phyloP scores from a whole-genome alignment of 805 yeast species.

The Candida mattraensis region DNA sequence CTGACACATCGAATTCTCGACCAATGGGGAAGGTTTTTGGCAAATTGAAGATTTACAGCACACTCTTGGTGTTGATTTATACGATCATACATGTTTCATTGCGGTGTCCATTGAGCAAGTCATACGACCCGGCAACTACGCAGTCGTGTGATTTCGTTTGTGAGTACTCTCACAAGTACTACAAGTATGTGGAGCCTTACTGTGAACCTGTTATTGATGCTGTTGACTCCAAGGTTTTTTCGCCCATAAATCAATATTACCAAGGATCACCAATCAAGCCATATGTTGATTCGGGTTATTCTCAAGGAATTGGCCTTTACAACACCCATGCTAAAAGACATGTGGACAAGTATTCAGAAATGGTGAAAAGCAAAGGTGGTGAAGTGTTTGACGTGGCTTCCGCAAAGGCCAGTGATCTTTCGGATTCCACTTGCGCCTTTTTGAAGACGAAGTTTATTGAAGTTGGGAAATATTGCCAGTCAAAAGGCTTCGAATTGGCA shows the following conservation, averaged over 20 bases:
- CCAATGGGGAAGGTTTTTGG: constrained; percentile 14
- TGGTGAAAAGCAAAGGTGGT: constrained; percentile 5
- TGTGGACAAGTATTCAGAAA: constrained; percentile 20
- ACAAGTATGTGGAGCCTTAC: constrained; percentile 21
- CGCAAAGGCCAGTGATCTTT: constrained; percentile 4
- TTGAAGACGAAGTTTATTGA: constrained; percentile 9
- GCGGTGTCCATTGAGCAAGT: constrained; percentile 27
- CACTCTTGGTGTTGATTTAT: constrained; percentile 17
- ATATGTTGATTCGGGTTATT: constrained; percentile 19
- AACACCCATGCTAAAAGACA: constrained; percentile 14
- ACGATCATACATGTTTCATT: constrained; percentile 20
- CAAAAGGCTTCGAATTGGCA: constrained; percentile 6
- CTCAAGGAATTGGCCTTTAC: constrained; percentile 9
- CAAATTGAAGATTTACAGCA: constrained; percentile 18
- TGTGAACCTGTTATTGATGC: constrained; percentile 14
- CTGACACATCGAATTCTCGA: no score
- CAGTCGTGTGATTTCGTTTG: constrained; percentile 23
- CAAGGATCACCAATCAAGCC: constrained; percentile 26
- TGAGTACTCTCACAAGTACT: constrained; percentile 21
- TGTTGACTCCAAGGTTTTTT: constrained; percentile 12
- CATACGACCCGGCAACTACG: constrained; percentile 10
- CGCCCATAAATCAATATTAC: constrained; percentile 18
- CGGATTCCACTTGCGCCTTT: constrained; percentile 1
- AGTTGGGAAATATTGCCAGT: constrained; percentile 1
- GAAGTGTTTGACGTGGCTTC: neutral